phyloP scores from a whole-genome alignment of 805 yeast species.

The Candida quercuum region DNA sequence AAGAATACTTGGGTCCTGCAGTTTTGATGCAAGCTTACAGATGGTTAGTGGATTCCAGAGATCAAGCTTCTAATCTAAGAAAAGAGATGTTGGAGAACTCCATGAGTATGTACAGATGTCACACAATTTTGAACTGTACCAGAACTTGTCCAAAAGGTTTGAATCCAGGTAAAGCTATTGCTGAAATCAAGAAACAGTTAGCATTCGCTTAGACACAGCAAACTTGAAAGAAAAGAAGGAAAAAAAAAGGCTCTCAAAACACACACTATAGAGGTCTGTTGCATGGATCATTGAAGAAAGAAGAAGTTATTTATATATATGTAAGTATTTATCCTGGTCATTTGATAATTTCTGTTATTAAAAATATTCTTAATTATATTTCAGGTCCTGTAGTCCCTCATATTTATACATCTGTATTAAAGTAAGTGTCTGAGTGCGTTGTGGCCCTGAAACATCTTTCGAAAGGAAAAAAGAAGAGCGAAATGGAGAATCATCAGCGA shows the following conservation, averaged over 20 bases:
- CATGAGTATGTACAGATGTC: conserved; percentile 97
- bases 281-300: background rate
- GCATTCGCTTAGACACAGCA: conserved; percentile 51
- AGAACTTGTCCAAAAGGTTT: conserved; percentile 97
- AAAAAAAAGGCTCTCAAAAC: no score
- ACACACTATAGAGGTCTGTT: background rate
- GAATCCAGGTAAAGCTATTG: conserved; percentile 97
- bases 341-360: background rate
- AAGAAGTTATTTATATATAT: background rate
- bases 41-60: conserved; percentile 98
- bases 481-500: no score
- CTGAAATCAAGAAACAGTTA: conserved; percentile 91
- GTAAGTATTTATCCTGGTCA: background rate
- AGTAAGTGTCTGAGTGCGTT: no score
- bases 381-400: background rate
- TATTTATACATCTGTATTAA: no score
- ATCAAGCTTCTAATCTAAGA: conserved; percentile 78
- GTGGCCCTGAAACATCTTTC: no score
- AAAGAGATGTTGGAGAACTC: conserved; percentile 90
- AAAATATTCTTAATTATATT: no score
- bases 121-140: conserved; percentile 98
- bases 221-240: background rate
- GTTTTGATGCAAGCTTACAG: conserved; percentile 98
- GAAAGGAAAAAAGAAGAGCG: no score
- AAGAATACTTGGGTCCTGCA: conserved; percentile 97